A percentile compares a stretch with the other conserved stretches of the same genome.
These are phyloP conservation scores for Bremia lactucae DNA, from an alignment of 352 stramenopile species.

Conservation along the genomic window DNA sequence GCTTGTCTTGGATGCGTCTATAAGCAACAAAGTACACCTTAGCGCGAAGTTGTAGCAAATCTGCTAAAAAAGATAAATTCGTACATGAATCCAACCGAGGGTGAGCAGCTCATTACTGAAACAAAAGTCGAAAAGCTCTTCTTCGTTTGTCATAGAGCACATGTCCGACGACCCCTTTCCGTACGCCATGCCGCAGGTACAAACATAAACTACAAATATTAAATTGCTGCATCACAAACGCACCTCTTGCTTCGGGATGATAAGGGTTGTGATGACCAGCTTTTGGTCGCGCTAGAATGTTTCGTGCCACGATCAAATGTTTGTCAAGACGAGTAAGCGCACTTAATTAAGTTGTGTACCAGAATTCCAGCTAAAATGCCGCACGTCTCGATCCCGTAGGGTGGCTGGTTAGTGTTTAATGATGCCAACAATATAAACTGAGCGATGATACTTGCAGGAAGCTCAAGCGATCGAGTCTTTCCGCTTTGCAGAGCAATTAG, in stretches of 20 bases:
- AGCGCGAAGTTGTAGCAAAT: not conserved
- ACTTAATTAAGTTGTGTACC: constrained; percentile 18
- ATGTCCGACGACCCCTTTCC: constrained; percentile 76
- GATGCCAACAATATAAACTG: constrained; percentile 75
- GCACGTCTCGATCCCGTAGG: constrained; percentile 86
- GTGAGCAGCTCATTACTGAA: constrained; percentile 79
- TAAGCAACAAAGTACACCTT: constrained; percentile 1
- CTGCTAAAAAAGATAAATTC: constrained; percentile 2
- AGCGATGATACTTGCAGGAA: constrained; percentile 57
- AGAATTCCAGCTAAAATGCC: constrained; percentile 79
- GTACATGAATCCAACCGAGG: constrained; percentile 86
- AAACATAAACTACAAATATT: not conserved
- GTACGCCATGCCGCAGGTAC: not conserved
- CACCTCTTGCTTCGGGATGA: constrained; percentile 83
- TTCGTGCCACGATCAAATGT: not conserved
- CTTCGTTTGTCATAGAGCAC: constrained; percentile 81
- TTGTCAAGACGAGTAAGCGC: not conserved
- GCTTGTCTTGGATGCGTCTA: constrained; percentile 82
- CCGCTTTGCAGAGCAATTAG: no score
- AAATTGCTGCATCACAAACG: not conserved
- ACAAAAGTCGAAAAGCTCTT: constrained; percentile 84
- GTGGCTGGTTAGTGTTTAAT: constrained; percentile 57
- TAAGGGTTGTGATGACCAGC: constrained; percentile 70
- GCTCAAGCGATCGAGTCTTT: constrained; percentile 52
- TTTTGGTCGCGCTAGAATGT: constrained; percentile 32